Percentiles rank a stretch among this genome's conserved stretches.
Evolutionary conservation across 2,329 filamentous ascomycete genomes (phyloP).

Genomic region (Rhynchosporium graminicola): DNA sequence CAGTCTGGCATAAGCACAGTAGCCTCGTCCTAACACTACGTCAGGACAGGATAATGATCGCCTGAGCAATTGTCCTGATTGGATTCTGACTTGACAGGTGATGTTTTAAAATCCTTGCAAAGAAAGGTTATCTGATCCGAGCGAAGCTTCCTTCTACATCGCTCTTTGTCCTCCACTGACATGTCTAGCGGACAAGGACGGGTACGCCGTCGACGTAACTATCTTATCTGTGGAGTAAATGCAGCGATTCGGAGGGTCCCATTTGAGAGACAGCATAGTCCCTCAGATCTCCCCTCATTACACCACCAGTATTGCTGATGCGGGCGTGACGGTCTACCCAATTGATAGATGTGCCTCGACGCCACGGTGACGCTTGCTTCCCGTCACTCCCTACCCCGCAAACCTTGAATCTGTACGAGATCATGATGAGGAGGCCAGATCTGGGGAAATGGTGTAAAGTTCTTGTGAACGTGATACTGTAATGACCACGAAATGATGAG

Average conservation of each 20-base stretch:
- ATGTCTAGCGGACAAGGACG: background rate
- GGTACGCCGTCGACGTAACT: slow-evolving; percentile 14
- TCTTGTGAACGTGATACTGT: background rate
- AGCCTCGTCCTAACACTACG: slow-evolving; percentile 8
- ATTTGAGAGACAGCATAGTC: background rate
- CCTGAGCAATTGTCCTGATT: slow-evolving; percentile 4
- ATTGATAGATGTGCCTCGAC: background rate
- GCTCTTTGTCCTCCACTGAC: background rate
- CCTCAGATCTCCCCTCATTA: slow-evolving; percentile 8
- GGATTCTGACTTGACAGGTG: slow-evolving; percentile 2
- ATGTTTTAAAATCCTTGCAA: background rate
- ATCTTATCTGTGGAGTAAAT: background rate
- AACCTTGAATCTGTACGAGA: background rate
- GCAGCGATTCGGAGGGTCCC: background rate
- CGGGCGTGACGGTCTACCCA: slow-evolving; percentile 4
- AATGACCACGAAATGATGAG: background rate
- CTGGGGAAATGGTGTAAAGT: background rate
- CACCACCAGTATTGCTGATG: background rate
- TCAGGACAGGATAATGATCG: slow-evolving; percentile 8
- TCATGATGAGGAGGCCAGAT: slow-evolving; percentile 6
- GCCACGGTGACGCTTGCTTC: slow-evolving; percentile 4
- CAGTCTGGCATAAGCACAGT: background rate
- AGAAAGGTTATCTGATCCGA: background rate
- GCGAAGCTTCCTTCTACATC: background rate
- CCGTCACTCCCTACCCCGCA: slow-evolving; percentile 6